phyloP scores from a whole-genome alignment of 768 basidiomycete species.

The Leccinum longicurvipes region DNA sequence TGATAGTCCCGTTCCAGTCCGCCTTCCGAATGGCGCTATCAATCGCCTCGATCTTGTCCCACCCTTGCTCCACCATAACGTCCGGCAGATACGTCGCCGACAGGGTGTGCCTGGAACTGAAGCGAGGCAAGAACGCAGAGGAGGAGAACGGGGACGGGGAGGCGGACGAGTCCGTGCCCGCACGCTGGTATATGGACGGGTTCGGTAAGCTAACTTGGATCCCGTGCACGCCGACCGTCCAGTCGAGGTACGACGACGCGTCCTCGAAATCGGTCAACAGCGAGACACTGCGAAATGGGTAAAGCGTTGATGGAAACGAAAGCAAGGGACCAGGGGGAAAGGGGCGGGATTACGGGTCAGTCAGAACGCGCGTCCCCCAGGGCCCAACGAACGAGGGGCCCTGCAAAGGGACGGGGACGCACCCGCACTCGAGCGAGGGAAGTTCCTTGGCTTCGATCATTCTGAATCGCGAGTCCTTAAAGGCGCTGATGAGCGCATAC shows the following conservation, averaged over 20 bases:
- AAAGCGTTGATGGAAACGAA: not conserved
- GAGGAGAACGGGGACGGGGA: conserved; percentile 69
- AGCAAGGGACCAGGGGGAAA: not conserved
- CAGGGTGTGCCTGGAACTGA: conserved; percentile 57
- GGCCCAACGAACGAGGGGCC: not conserved
- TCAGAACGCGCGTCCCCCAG: not conserved
- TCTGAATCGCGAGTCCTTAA: conserved; percentile 83
- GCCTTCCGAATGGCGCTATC: conserved; percentile 93
- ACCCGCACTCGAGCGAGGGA: conserved; percentile 83
- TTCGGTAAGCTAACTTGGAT: conserved; percentile 87
- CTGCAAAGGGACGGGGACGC: conserved; percentile 30
- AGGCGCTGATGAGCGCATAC: conserved; percentile 90
- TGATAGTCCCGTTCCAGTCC: conserved; percentile 86
- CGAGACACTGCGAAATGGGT: conserved; percentile 60
- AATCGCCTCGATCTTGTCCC: conserved; percentile 87
- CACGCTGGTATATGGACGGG: conserved; percentile 52
- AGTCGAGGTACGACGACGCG: conserved; percentile 82
- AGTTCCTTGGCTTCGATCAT: conserved; percentile 78
- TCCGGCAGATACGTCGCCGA: conserved; percentile 92
- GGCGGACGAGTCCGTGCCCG: conserved; percentile 44
- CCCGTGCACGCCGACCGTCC: conserved; percentile 90
- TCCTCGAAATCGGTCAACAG: conserved; percentile 92
- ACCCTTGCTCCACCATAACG: conserved; percentile 89
- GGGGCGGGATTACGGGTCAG: not conserved
- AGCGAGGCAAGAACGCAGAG: conserved; percentile 52